Conservation (phyloP, 2,329 filamentous ascomycete species). For the Pseudogymnoascus sp. region DNA sequence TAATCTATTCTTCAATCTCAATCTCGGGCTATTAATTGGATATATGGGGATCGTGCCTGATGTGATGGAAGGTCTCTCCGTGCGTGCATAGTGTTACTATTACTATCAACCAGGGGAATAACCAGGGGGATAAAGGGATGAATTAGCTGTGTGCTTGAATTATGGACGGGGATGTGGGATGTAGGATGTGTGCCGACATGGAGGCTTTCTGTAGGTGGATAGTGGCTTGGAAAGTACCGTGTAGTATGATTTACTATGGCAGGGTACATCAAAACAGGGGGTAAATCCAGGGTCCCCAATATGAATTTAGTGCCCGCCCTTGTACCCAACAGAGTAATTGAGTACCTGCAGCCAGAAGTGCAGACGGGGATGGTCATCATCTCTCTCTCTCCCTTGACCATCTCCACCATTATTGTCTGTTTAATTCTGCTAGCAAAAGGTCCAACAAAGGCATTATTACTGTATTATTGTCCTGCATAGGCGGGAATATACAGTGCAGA, state of each 20-base stretch:
- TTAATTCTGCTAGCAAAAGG: no score
- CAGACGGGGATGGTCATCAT: neutral
- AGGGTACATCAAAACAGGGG: neutral
- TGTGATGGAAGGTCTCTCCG: neutral
- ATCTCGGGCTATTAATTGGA: neutral
- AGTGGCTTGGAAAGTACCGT: neutral
- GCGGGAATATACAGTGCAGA: neutral
- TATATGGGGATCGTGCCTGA: neutral
- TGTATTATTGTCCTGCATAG: neutral
- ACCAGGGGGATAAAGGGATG: no score
- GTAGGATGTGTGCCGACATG: neutral
- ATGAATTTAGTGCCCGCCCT: slow-evolving; percentile 2
- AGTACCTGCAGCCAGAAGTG: neutral
- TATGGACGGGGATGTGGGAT: no score
- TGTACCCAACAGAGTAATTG: neutral
- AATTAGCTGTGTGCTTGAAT: no score
- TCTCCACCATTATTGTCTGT: neutral
- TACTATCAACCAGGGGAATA: no score
- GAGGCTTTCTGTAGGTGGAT: slow-evolving; percentile 2
- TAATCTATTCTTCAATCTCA: neutral
- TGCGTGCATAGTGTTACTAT: neutral
- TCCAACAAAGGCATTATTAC: neutral
- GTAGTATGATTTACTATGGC: neutral
- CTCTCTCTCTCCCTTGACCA: neutral
- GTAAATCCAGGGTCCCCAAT: neutral